Evolutionary conservation across 2,329 filamentous ascomycete genomes (phyloP).

Genomic region (Colletotrichum sp.): DNA sequence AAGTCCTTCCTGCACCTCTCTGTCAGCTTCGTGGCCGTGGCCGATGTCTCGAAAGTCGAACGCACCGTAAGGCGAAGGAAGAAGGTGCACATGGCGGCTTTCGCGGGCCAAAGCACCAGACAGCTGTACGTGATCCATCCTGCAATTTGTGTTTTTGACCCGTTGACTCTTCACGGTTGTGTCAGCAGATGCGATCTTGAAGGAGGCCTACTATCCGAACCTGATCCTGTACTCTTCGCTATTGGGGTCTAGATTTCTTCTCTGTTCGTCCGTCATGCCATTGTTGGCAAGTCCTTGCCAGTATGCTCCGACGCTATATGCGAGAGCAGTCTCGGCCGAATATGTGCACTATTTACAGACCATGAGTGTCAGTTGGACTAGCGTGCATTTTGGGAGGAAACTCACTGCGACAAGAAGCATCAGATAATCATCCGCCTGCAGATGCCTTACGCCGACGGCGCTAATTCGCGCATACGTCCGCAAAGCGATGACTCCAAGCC

Average conservation of each 20-base stretch:
- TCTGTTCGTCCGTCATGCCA: conserved; percentile 57
- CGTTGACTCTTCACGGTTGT: conserved; percentile 42
- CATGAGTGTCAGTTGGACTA: background rate
- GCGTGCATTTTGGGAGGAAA: conserved; percentile 2
- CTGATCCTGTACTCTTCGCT: conserved; percentile 49
- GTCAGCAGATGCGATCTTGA: background rate
- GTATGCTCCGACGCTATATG: conserved; percentile 42
- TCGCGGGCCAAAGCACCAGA: conserved; percentile 54
- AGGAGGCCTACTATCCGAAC: conserved; percentile 20
- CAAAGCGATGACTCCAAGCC: conserved; percentile 52
- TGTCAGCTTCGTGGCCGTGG: background rate
- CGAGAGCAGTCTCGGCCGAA: conserved; percentile 29
- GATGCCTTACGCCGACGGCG: conserved; percentile 51
- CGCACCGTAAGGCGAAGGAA: conserved; percentile 54
- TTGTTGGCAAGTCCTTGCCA: conserved; percentile 59
- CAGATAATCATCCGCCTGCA: conserved; percentile 62
- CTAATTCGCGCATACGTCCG: conserved; percentile 55
- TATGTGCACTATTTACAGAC: background rate
- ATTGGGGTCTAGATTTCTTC: conserved; percentile 45
- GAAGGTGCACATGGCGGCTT: conserved; percentile 56
- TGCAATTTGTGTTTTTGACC: conserved; percentile 58
- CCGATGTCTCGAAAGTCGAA: background rate
- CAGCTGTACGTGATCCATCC: conserved; percentile 57
- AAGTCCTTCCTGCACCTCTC: background rate
- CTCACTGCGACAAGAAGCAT: conserved; percentile 29